Conservation (phyloP, 768 basidiomycete species). For the Pleurotus tuoliensis region DNA sequence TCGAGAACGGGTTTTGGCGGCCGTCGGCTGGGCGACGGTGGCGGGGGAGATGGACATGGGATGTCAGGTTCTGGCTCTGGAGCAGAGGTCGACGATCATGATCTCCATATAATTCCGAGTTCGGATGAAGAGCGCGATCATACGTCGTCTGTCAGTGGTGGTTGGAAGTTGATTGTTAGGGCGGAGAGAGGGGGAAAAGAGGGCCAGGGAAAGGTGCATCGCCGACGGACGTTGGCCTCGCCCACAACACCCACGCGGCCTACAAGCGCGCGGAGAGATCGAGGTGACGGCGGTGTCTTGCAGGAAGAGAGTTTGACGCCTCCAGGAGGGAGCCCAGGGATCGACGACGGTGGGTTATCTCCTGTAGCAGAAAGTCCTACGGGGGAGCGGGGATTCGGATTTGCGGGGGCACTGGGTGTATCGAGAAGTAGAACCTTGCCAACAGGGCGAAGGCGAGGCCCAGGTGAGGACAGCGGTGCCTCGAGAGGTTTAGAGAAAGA, state of each 20-base stretch:
- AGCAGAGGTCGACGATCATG: slow-evolving; percentile 35
- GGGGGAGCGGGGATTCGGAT: slow-evolving; percentile 22
- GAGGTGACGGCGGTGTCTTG: slow-evolving; percentile 20
- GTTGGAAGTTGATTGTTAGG: slow-evolving; percentile 49
- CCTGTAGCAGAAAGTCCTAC: slow-evolving; percentile 45
- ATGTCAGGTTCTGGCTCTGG: slow-evolving; percentile 14
- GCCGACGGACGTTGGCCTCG: slow-evolving; percentile 58
- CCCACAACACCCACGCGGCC: slow-evolving; percentile 19
- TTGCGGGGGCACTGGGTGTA: slow-evolving; percentile 32
- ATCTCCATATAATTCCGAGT: slow-evolving; percentile 37
- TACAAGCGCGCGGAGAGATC: slow-evolving; percentile 23
- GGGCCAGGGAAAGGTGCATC: slow-evolving; percentile 35
- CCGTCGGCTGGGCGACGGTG: not conserved
- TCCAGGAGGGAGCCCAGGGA: slow-evolving; percentile 18
- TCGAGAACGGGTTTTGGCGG: not conserved
- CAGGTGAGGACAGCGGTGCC: slow-evolving; percentile 16
- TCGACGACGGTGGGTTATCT: slow-evolving; percentile 36
- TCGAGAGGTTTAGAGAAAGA: slow-evolving; percentile 4
- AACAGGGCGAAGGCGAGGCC: slow-evolving; percentile 29
- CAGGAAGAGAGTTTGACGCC: slow-evolving; percentile 8
- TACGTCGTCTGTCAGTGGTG: slow-evolving; percentile 31
- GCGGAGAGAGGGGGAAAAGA: slow-evolving; percentile 28
- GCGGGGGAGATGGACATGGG: not conserved
- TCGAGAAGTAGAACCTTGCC: slow-evolving; percentile 67
- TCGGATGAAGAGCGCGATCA: slow-evolving; percentile 42